A percentile compares a stretch with the other conserved stretches of the same genome.
Evolutionary conservation across 257 asterid genomes (phyloP).

Genomic region (Salvia hispanica): DNA sequence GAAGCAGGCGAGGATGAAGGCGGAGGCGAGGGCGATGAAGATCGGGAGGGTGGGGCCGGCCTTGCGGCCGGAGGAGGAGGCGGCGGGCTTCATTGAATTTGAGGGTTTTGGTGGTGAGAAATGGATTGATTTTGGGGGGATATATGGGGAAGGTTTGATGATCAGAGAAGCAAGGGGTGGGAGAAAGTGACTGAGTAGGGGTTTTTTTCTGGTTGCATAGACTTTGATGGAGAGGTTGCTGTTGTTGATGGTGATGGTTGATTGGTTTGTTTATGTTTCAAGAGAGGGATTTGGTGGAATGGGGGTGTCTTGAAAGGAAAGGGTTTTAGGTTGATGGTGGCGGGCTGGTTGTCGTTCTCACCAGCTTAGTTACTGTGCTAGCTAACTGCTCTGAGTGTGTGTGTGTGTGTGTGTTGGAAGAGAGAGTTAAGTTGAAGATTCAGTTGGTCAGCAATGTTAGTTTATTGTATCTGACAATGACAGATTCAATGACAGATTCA

Average conservation of each 20-base stretch:
- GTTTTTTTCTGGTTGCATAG: neutral
- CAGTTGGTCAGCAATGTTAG: neutral
- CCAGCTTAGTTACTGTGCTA: conserved; percentile 12
- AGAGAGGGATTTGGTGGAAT: conserved; percentile 57
- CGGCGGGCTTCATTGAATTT: conserved; percentile 67
- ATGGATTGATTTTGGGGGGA: neutral
- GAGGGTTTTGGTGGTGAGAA: neutral
- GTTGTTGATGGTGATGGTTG: conserved; percentile 1
- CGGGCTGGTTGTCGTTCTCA: conserved; percentile 61
- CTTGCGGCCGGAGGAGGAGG: conserved; percentile 48
- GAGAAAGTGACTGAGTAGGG: conserved; percentile 31
- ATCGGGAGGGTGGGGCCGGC: conserved; percentile 51
- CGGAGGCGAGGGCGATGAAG: conserved; percentile 57
- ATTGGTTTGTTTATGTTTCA: conserved; percentile 27
- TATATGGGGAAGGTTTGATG: conserved; percentile 25
- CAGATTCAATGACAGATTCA: too few species aligned
- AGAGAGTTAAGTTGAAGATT: conserved; percentile 11
- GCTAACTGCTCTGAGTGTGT: neutral
- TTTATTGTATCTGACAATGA: too few species aligned
- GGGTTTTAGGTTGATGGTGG: conserved; percentile 39
- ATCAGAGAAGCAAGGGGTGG: conserved; percentile 9
- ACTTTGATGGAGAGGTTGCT: neutral
- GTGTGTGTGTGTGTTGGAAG: neutral
- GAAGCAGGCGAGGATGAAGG: conserved; percentile 75
- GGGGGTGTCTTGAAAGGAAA: conserved; percentile 46